Evolutionary conservation across 257 asterid genomes (phyloP).

Genomic region (Ballota nigra): DNA sequence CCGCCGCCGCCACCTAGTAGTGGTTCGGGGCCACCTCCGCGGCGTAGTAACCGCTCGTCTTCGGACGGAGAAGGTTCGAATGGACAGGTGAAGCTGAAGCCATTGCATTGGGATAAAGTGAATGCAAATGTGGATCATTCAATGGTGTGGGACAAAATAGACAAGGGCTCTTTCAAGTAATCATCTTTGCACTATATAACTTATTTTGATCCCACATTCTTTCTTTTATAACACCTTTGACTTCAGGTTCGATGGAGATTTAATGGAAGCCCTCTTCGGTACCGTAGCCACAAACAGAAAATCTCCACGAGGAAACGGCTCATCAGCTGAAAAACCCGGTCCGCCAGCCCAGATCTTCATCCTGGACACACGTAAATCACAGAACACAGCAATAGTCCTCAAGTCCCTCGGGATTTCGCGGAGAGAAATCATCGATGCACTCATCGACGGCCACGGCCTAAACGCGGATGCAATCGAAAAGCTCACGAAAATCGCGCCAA

Average conservation of each 20-base stretch:
- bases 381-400: constrained; percentile 73
- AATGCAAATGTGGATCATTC: constrained; percentile 76
- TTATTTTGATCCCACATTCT: not conserved
- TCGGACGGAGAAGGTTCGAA: constrained; percentile 31
- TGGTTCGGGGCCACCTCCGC: constrained; percentile 35
- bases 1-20: constrained; percentile 46
- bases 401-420: constrained; percentile 63
- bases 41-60: constrained; percentile 32
- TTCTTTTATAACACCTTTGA: not conserved
- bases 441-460: constrained; percentile 59
- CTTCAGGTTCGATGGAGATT: constrained; percentile 84
- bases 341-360: constrained; percentile 70
- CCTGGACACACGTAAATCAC: constrained; percentile 82
- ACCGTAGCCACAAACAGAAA: constrained; percentile 73
- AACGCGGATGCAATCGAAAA: constrained; percentile 66
- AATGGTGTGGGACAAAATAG: constrained; percentile 94
- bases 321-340: constrained; percentile 40
- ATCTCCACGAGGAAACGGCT: constrained; percentile 49
- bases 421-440: constrained; percentile 58
- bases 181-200: not conserved
- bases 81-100: constrained; percentile 67
- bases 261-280: constrained; percentile 98
- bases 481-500: constrained; percentile 64
- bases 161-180: constrained; percentile 93
- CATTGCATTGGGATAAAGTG: constrained; percentile 94